These are phyloP conservation scores for Posidonia australis DNA, from an alignment of 106 monocot genomes.

Conservation along the genomic window DNA sequence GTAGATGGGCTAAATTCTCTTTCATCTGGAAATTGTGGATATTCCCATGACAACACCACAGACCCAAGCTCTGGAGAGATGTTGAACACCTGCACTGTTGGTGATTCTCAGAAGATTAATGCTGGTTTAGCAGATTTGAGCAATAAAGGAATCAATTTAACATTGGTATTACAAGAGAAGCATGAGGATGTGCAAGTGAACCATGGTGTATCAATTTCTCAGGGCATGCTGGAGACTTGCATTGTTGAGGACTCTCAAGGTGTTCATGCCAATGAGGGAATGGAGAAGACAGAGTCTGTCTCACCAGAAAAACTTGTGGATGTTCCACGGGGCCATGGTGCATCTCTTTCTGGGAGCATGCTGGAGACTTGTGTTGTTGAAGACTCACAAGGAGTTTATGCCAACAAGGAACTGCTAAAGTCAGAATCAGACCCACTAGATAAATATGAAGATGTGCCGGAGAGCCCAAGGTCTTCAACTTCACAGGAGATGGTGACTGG, in stretches of 20 bases:
- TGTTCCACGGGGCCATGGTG: neutral
- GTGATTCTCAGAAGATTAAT: conserved; percentile 2
- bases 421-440: neutral
- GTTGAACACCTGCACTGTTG: conserved; percentile 3
- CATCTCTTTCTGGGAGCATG: neutral
- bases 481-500: neutral
- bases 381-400: neutral
- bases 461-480: neutral
- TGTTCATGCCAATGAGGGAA: neutral
- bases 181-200: neutral
- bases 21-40: neutral
- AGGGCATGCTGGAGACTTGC: neutral
- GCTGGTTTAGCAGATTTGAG: neutral
- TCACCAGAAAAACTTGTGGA: neutral
- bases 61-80: neutral
- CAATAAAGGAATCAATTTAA: neutral
- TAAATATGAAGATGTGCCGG: neutral
- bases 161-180: neutral
- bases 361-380: neutral
- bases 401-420: neutral
- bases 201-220: neutral
- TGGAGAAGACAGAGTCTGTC: neutral
- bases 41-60: neutral
- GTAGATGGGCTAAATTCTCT: neutral
- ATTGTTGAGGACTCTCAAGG: neutral